Conservation (phyloP, 2,329 filamentous ascomycete genomes). For the Hirsutella minnesotensis region DNA sequence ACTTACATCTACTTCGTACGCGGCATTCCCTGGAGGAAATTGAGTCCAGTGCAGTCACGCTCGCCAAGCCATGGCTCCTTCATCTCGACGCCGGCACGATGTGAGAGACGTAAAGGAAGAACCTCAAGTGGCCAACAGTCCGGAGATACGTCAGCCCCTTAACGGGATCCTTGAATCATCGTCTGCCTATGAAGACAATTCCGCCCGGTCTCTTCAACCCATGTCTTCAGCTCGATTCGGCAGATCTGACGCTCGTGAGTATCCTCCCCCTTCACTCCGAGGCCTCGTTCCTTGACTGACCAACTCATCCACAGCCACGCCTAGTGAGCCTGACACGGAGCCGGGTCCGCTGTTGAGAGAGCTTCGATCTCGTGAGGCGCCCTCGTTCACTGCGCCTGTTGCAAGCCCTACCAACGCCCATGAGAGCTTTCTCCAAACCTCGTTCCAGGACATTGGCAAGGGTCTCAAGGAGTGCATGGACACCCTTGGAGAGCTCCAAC, state of each 20-base stretch:
- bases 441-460: constrained; percentile 44
- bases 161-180: too few relatives aligned
- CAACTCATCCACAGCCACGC: constrained; percentile 18
- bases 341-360: constrained; percentile 25
- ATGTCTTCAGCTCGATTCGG: not conserved
- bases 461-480: constrained; percentile 54
- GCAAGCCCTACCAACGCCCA: constrained; percentile 14
- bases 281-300: constrained; percentile 5
- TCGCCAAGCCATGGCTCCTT: too few relatives aligned
- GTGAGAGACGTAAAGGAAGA: too few relatives aligned
- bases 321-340: constrained; percentile 22
- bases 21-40: too few relatives aligned
- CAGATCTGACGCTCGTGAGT: constrained; percentile 28
- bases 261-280: not conserved
- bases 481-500: constrained; percentile 54
- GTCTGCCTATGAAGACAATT: too few relatives aligned
- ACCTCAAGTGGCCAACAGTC: too few relatives aligned
- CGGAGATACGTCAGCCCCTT: too few relatives aligned
- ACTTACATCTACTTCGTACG: too few relatives aligned
- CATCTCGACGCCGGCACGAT: too few relatives aligned
- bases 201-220: too few relatives aligned
- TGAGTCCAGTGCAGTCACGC: too few relatives aligned
- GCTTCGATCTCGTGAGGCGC: constrained; percentile 17
- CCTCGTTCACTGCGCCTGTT: constrained; percentile 2
- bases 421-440: constrained; percentile 29